Conservation (phyloP, 768 basidiomycete genomes). For the Steccherinum ochraceum region DNA sequence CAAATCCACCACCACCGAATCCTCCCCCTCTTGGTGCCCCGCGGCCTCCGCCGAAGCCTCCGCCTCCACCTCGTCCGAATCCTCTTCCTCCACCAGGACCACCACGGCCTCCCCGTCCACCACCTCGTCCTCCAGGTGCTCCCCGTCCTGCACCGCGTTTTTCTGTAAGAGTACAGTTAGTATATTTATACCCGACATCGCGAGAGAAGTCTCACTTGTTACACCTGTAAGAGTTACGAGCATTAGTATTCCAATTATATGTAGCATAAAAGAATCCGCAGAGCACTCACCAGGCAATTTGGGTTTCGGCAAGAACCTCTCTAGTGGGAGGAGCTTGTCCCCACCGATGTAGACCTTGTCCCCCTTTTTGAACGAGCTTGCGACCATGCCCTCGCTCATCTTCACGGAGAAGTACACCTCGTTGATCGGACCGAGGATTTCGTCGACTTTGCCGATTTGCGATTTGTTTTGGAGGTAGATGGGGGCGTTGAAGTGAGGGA, state of each 20-base stretch:
- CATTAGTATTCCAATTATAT: neutral
- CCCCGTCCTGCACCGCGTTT: slow-evolving; percentile 18
- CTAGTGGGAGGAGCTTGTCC: slow-evolving; percentile 96
- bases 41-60: slow-evolving; percentile 12
- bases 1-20: too few relatives aligned
- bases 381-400: slow-evolving; percentile 94
- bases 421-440: slow-evolving; percentile 98
- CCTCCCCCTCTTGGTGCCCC: slow-evolving; percentile 27
- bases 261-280: slow-evolving; percentile 5
- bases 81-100: slow-evolving; percentile 21
- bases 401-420: slow-evolving; percentile 98
- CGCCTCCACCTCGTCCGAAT: slow-evolving; percentile 17
- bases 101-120: slow-evolving; percentile 11
- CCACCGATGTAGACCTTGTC: slow-evolving; percentile 97
- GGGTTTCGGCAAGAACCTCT: slow-evolving; percentile 95
- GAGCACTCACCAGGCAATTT: slow-evolving; percentile 61
- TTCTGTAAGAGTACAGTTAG: slow-evolving; percentile 30
- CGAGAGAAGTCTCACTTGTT: slow-evolving; percentile 18
- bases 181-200: slow-evolving; percentile 4
- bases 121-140: slow-evolving; percentile 22
- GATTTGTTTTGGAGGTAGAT: slow-evolving; percentile 97
- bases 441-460: slow-evolving; percentile 94
- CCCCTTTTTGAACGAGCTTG: slow-evolving; percentile 92
- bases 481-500: slow-evolving; percentile 98
- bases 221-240: slow-evolving; percentile 33